phyloP scores from a whole-genome alignment of 1,139 yeast genomes.

The Hemisphaericaspora xylanilytica region DNA sequence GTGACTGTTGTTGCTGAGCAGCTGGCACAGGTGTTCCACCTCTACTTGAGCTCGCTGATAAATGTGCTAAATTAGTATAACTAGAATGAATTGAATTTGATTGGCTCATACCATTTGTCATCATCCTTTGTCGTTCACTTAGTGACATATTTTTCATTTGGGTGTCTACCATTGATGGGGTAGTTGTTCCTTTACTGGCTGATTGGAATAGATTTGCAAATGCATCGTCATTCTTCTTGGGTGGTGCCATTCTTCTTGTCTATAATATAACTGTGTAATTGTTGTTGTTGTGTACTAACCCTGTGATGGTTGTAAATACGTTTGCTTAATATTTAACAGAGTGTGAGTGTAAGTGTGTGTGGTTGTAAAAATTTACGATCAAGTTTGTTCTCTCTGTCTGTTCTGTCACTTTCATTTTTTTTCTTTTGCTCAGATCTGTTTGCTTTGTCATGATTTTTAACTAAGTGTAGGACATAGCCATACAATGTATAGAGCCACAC shows the following conservation, averaged over 20 bases:
- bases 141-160: conserved; percentile 18
- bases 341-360: no score
- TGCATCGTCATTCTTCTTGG: conserved; percentile 43
- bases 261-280: no score
- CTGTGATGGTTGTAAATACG: no score
- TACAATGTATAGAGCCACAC: no score
- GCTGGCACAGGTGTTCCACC: conserved; percentile 7
- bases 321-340: no score
- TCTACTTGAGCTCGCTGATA: conserved; percentile 13
- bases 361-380: no score
- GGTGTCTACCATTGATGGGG: conserved; percentile 10
- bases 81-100: conserved; percentile 11
- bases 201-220: conserved; percentile 47
- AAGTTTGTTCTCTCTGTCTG: no score
- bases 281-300: no score
- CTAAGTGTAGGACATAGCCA: no score
- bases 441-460: no score
- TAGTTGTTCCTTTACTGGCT: conserved; percentile 20
- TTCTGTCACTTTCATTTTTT: no score
- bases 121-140: conserved; percentile 21
- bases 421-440: no score
- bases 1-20: not conserved
- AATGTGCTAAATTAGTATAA: conserved; percentile 24
- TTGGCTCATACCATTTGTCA: conserved; percentile 6
- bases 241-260: conserved; percentile 21